Conservation (phyloP, 345 rosid species). For the Lenwebbia sp. region DNA sequence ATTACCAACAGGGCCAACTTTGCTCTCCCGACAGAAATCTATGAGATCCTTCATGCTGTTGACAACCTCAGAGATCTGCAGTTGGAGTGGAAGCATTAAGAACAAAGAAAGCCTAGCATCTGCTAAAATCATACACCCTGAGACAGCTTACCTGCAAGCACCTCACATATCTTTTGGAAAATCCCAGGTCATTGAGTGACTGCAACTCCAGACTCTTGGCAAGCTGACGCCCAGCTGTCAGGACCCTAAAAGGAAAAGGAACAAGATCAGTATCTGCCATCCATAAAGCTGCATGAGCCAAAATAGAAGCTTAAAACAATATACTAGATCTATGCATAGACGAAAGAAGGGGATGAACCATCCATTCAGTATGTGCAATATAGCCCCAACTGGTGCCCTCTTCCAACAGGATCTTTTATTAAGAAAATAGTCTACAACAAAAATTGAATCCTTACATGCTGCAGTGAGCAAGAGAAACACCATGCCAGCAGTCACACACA, state of each 20-base stretch:
- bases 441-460: neutral
- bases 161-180: conserved; percentile 92
- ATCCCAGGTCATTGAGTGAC: conserved; percentile 85
- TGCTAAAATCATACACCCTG: neutral
- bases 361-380: neutral
- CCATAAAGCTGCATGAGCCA: neutral
- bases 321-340: neutral
- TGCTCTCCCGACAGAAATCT: conserved; percentile 63
- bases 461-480: neutral
- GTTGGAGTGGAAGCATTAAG: neutral
- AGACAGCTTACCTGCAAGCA: conserved; percentile 70
- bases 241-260: conserved; percentile 47
- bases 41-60: conserved; percentile 96
- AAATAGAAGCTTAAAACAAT: neutral
- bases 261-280: neutral
- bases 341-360: neutral
- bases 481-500: neutral
- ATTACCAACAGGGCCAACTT: conserved; percentile 82
- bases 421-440: neutral
- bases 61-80: conserved; percentile 88
- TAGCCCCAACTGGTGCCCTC: neutral
- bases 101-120: neutral
- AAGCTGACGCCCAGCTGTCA: conserved; percentile 85
- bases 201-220: conserved; percentile 84
- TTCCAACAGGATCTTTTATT: neutral